Conservation (phyloP, 2,329 filamentous ascomycete genomes). For the Penicillium sp. region DNA sequence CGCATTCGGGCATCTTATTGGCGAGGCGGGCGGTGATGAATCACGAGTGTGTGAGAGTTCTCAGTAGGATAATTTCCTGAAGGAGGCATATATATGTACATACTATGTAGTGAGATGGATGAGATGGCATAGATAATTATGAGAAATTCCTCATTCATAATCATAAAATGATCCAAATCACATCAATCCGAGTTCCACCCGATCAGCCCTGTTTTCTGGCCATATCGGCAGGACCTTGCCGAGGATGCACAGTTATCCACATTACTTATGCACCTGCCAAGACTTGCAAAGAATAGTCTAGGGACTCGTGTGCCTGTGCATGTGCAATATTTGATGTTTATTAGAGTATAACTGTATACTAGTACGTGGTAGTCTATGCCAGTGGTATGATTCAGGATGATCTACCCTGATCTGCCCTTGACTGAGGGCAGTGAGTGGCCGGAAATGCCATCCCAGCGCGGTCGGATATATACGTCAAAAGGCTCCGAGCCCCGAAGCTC, state of each 20-base stretch:
- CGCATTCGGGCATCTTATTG: not conserved
- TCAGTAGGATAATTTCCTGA: no score
- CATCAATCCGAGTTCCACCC: no score
- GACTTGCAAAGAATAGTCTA: not conserved
- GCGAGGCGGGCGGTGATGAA: conserved; percentile 10
- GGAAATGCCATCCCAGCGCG: conserved; percentile 17
- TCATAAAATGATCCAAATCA: no score
- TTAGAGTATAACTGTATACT: not conserved
- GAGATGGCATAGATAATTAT: no score
- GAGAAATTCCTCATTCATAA: no score
- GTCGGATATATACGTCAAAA: conserved; percentile 27
- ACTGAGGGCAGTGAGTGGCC: no score
- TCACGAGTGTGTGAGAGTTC: conserved; percentile 3
- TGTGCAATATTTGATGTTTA: no score
- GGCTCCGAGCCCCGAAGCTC: conserved; percentile 24
- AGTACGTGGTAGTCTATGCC: not conserved
- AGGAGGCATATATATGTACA: no score
- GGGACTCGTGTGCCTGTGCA: no score
- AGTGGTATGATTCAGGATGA: conserved; percentile 1
- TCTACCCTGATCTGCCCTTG: no score
- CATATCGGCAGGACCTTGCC: conserved; percentile 14
- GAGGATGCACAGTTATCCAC: conserved; percentile 5
- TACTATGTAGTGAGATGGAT: no score
- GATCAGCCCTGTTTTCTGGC: no score
- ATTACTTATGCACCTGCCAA: conserved; percentile 15